These are phyloP conservation scores for Metahyphopichia silvanorum DNA, from an alignment of 805 yeast genomes.

Conservation along the genomic window DNA sequence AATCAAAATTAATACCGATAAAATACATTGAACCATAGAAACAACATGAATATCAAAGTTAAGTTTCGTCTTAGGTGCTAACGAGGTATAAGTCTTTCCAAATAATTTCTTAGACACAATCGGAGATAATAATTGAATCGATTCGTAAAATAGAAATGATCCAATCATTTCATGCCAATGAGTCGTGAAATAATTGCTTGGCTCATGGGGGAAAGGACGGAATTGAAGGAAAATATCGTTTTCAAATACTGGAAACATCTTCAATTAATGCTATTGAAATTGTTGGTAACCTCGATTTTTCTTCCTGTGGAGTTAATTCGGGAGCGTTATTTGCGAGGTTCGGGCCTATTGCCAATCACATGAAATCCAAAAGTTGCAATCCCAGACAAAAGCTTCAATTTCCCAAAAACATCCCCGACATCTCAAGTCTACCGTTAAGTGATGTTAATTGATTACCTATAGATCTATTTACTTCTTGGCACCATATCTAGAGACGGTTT, in stretches of 20 bases:
- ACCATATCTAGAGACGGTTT: constrained; percentile 39
- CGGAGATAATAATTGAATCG: constrained; percentile 53
- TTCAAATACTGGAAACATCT: constrained; percentile 20
- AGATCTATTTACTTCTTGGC: constrained; percentile 25
- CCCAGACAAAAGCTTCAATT: too few species aligned
- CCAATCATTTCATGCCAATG: constrained; percentile 75
- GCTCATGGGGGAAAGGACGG: constrained; percentile 45
- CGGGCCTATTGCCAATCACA: too few species aligned
- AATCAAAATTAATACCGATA: constrained; percentile 55
- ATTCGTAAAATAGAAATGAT: constrained; percentile 59
- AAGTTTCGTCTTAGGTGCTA: constrained; percentile 45
- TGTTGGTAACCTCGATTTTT: too few species aligned
- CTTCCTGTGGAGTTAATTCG: too few species aligned
- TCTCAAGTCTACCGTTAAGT: too few species aligned
- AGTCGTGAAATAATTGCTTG: constrained; percentile 41
- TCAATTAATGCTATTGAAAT: too few species aligned
- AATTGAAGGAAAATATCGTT: constrained; percentile 43
- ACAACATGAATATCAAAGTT: constrained; percentile 92
- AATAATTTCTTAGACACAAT: constrained; percentile 45
- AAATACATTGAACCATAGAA: constrained; percentile 76
- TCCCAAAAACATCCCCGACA: too few species aligned
- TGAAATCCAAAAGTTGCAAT: too few species aligned
- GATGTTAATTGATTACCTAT: too few species aligned
- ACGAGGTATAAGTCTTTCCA: constrained; percentile 51
- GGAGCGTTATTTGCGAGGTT: too few species aligned